Evolutionary conservation across 108 stramenopile genomes (phyloP).

Genomic region (Bacterosira constricta): DNA sequence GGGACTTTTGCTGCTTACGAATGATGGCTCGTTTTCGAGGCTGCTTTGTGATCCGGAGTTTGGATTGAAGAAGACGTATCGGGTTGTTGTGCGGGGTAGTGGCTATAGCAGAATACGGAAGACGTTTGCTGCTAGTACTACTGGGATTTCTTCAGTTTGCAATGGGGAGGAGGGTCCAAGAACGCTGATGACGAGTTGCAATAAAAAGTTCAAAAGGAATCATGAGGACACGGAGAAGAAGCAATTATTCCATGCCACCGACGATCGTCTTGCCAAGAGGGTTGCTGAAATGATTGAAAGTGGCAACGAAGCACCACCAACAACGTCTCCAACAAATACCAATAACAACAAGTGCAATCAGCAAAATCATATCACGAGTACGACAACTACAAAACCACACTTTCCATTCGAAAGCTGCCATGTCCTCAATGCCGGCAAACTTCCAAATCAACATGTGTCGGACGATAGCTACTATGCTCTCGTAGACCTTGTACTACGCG

Average conservation of each 20-base stretch:
- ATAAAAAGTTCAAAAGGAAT: background rate
- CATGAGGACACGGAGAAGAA: no score
- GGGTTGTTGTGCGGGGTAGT: constrained; percentile 24
- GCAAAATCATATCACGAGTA: background rate
- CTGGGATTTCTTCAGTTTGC: no score
- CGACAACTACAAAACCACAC: background rate
- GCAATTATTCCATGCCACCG: background rate
- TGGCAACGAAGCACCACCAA: no score
- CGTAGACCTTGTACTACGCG: constrained; percentile 18
- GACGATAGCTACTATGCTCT: constrained; percentile 31
- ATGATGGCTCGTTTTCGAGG: constrained; percentile 54
- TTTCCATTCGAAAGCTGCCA: constrained; percentile 18
- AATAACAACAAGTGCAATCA: no score
- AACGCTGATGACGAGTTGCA: background rate
- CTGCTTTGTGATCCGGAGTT: constrained; percentile 41
- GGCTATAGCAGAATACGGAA: constrained; percentile 6
- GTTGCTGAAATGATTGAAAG: constrained; percentile 22
- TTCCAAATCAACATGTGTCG: constrained; percentile 22
- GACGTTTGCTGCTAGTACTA: no score
- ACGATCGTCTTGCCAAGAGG: background rate
- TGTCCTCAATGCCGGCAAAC: constrained; percentile 33
- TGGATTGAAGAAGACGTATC: constrained; percentile 37
- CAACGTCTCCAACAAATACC: no score
- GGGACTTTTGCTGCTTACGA: constrained; percentile 70
- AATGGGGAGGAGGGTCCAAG: no score